Evolutionary conservation across 1,284 basidiomycete genomes (phyloP), one percentile per base, ranked within the genome.

Genomic region (Malassezia brasiliensis): DNA sequence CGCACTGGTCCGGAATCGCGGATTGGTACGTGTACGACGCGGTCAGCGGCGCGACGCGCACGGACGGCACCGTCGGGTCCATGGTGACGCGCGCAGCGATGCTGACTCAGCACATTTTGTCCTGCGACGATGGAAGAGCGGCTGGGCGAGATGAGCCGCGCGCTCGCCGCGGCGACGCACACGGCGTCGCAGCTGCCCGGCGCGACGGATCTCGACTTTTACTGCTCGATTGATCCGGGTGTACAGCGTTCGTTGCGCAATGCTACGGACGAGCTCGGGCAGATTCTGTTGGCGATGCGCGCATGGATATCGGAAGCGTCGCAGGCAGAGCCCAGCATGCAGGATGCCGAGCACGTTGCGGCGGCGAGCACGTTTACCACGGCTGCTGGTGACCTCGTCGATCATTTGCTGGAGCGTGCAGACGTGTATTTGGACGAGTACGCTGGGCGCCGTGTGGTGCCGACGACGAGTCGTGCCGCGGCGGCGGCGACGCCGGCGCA

Each of bases 361-460:
- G 39, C 38, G 11, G 36, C 49, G 1, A 35, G 22, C 5, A 19
- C 37, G 61, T 94, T 90, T 73, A 81, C 84, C 60, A 78, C 81
- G n/a, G 72, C 82, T 31, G 81, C 93, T 0, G 85, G 88, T 15
- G 88, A 91, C 70, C 78, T 83, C 0, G 82, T 94, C 77, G 93
- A 96, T 74, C 80, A 82, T 36, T 74, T 96, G 52, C 77, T 94
- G 53, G 93, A 96, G 75, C 81, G 83, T 52, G 86, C 89, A 7
- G 88, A 94, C 72, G 83, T 83, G 4, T 83, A 83, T 60, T 75
- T 96, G 36, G 90, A 96, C 68, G 82, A 87, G 59, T 82, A 82
- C 62, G 77, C 83, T 15, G 90, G 34, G 32, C 41, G 15, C 30
- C 51, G 30, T 47, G 42, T 3, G 42, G 28, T 46, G 25, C 44